A percentile compares a stretch with the other conserved stretches of the same genome.
Evolutionary conservation across 2,329 filamentous ascomycete genomes (phyloP).

Genomic region (Monosporascus ibericus): DNA sequence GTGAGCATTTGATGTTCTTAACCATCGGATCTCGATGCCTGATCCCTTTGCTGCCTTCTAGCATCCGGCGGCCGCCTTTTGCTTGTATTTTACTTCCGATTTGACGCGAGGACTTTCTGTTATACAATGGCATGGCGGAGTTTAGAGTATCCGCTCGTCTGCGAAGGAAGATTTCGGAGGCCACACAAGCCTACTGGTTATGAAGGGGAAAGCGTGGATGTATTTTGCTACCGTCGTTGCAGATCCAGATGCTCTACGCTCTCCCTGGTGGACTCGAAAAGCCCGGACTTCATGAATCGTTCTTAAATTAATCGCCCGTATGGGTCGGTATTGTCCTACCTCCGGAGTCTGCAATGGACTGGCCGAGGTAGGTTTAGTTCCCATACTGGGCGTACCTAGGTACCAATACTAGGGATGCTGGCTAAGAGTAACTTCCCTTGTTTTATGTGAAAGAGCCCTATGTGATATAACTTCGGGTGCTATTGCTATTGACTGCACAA

Average conservation of each 20-base stretch:
- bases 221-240: not conserved
- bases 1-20: slow-evolving; percentile 23
- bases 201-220: slow-evolving; percentile 6
- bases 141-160: slow-evolving; percentile 16
- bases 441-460: not conserved
- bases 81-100: slow-evolving; percentile 20
- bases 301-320: slow-evolving; percentile 3
- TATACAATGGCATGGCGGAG: slow-evolving; percentile 15
- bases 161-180: slow-evolving; percentile 18
- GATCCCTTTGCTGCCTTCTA: slow-evolving; percentile 3
- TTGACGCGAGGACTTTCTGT: slow-evolving; percentile 13
- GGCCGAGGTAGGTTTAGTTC: slow-evolving; percentile 19
- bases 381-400: slow-evolving; percentile 1
- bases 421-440: not conserved
- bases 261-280: slow-evolving; percentile 1
- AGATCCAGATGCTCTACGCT: not conserved
- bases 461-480: not conserved
- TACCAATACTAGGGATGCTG: slow-evolving; percentile 6
- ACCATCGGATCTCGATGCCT: slow-evolving; percentile 8
- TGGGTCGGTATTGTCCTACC: slow-evolving; percentile 13
- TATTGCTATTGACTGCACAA: too few relatives aligned
- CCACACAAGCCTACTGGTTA: slow-evolving; percentile 9
- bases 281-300: slow-evolving; percentile 1
- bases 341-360: slow-evolving; percentile 12
- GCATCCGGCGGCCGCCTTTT: slow-evolving; percentile 9